These are phyloP conservation scores for Phoma sp. DNA, from an alignment of 2,329 filamentous ascomycete genomes.

Conservation along the genomic window DNA sequence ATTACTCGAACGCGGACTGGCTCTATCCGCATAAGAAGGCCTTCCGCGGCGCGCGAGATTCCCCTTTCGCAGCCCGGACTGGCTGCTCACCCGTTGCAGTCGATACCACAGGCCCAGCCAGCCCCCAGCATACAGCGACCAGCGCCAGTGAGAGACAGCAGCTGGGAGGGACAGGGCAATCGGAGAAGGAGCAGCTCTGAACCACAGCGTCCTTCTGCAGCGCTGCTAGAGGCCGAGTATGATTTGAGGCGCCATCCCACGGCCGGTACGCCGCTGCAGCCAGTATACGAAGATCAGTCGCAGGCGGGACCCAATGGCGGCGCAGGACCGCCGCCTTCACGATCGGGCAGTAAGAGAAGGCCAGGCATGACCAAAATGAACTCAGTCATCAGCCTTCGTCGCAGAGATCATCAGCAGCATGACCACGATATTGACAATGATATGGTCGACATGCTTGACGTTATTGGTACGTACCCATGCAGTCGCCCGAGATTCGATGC, in stretches of 20 bases:
- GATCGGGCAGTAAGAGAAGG: conserved; percentile 21
- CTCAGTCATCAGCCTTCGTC: conserved; percentile 39
- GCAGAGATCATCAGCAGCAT: conserved; percentile 21
- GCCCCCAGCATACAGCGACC: conserved; percentile 7
- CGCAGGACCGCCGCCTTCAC: conserved; percentile 24
- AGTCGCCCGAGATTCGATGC: not conserved
- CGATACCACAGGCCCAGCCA: conserved; percentile 12
- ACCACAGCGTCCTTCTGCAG: conserved; percentile 37
- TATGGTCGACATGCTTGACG: conserved; percentile 72
- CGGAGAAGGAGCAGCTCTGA: conserved; percentile 45
- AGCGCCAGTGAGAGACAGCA: conserved; percentile 14
- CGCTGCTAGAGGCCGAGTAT: conserved; percentile 34
- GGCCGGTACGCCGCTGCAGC: conserved; percentile 38
- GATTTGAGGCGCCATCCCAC: conserved; percentile 37
- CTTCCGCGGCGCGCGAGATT: conserved; percentile 16
- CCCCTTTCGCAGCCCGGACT: conserved; percentile 9
- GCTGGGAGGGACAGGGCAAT: conserved; percentile 28
- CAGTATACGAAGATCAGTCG: conserved; percentile 41
- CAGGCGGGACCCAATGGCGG: conserved; percentile 15
- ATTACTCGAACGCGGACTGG: conserved; percentile 21
- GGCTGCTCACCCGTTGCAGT: conserved; percentile 9
- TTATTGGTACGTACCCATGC: conserved; percentile 64
- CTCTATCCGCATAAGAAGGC: conserved; percentile 42
- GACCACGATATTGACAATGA: conserved; percentile 63
- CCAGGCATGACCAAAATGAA: conserved; percentile 29